Evolutionary conservation across 257 asterid species (phyloP).

Genomic region (Sherardia arvensis): DNA sequence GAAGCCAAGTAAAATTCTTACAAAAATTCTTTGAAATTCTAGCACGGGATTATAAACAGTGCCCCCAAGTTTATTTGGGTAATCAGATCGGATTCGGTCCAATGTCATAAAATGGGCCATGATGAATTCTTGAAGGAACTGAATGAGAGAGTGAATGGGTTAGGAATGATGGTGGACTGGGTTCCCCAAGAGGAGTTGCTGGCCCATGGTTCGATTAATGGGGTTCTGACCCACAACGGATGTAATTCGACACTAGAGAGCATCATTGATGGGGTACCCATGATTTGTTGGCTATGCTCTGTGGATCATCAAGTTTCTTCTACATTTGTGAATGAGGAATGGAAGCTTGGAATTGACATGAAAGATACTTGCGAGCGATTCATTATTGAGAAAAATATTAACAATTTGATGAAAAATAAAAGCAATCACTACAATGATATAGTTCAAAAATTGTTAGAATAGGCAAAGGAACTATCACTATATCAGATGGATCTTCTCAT

Average conservation of each 20-base stretch:
- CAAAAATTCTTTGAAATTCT: constrained; percentile 9
- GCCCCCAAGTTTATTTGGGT: constrained; percentile 23
- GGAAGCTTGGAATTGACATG: constrained; percentile 27
- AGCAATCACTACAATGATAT: constrained; percentile 4
- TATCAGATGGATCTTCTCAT: constrained; percentile 17
- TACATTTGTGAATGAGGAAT: constrained; percentile 16
- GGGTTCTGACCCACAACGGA: constrained; percentile 25
- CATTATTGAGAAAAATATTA: constrained; percentile 15
- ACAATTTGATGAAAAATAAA: constrained; percentile 8
- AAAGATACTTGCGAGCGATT: constrained; percentile 16
- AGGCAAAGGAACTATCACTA: constrained; percentile 12
- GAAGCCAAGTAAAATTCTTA: constrained; percentile 13
- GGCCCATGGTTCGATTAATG: constrained; percentile 11
- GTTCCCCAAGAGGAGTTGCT: constrained; percentile 22
- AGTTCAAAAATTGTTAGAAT: constrained; percentile 4
- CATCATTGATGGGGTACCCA: constrained; percentile 21
- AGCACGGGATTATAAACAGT: constrained; percentile 18
- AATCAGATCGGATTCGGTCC: constrained; percentile 14
- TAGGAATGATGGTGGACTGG: constrained; percentile 20
- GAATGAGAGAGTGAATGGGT: not conserved
- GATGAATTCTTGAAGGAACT: not conserved
- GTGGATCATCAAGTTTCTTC: constrained; percentile 21
- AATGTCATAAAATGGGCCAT: not conserved
- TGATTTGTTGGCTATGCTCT: constrained; percentile 22
- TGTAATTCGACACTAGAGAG: constrained; percentile 28